Conservation (phyloP, 768 basidiomycete genomes). For the Dendrothele bispora region DNA sequence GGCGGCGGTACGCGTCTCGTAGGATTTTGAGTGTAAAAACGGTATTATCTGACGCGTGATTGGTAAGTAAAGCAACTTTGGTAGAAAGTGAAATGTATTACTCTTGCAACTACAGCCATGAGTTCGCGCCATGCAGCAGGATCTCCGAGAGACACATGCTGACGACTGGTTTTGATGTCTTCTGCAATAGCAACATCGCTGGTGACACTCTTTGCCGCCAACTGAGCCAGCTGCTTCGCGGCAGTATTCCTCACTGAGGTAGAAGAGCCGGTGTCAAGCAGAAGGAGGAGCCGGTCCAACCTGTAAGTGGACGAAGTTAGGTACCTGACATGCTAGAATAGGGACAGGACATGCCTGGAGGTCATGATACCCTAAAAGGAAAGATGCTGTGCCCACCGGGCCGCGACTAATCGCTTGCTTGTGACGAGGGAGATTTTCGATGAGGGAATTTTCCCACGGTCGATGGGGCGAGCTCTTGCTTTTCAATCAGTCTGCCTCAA, state of each 20-base stretch:
- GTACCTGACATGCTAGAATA: too few relatives aligned
- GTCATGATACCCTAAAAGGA: constrained; percentile 63
- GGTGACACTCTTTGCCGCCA: constrained; percentile 84
- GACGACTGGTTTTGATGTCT: constrained; percentile 64
- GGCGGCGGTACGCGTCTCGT: constrained; percentile 88
- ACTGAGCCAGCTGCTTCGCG: constrained; percentile 91
- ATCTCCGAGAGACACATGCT: constrained; percentile 60
- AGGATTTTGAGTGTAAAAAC: constrained; percentile 87
- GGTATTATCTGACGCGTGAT: constrained; percentile 70
- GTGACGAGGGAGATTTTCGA: constrained; percentile 41
- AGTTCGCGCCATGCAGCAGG: constrained; percentile 87
- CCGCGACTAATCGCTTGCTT: constrained; percentile 1
- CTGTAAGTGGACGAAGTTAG: too few relatives aligned
- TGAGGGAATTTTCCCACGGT: constrained; percentile 51
- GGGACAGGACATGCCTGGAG: constrained; percentile 54
- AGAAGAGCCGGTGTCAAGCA: constrained; percentile 95
- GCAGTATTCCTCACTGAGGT: constrained; percentile 90
- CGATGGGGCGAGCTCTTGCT: too few relatives aligned
- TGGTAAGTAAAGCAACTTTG: neutral
- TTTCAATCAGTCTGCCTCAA: too few relatives aligned
- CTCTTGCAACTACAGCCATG: constrained; percentile 87
- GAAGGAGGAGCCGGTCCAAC: constrained; percentile 94
- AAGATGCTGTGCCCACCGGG: constrained; percentile 30
- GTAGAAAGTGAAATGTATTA: constrained; percentile 33
- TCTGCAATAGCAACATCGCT: constrained; percentile 82